Evolutionary conservation across 208 protist genomes (phyloP).

Genomic region (Blechomonas ayalai): DNA sequence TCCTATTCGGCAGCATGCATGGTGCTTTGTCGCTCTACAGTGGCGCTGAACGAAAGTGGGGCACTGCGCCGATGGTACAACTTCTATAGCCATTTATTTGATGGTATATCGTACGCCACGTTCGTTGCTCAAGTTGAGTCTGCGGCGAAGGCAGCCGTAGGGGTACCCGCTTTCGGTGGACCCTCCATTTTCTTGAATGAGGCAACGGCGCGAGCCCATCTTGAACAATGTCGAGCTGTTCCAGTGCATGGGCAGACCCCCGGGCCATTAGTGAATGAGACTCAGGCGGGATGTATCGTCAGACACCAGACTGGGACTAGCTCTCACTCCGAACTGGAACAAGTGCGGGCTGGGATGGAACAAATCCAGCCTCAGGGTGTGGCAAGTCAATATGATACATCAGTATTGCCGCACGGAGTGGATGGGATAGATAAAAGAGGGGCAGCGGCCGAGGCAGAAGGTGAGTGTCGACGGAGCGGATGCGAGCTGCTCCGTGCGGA

Average conservation of each 20-base stretch:
- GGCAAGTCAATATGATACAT: no score
- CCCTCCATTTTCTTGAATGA: constrained; percentile 39
- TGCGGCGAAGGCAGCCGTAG: constrained; percentile 1
- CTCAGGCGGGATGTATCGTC: no score
- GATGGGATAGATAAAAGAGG: no score
- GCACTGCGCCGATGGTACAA: constrained; percentile 42
- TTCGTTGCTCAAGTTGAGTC: constrained; percentile 33
- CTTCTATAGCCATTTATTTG: constrained; percentile 42
- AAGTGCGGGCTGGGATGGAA: no score
- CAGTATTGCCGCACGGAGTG: no score
- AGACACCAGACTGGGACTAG: no score
- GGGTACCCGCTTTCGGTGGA: background rate
- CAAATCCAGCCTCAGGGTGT: no score
- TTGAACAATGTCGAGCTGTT: no score
- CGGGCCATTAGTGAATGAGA: no score
- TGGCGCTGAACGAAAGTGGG: constrained; percentile 7
- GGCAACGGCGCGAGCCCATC: constrained; percentile 27
- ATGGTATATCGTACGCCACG: constrained; percentile 21
- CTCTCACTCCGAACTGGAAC: no score
- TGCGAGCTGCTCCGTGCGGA: background rate
- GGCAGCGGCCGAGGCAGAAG: constrained; percentile 6
- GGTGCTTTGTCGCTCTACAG: constrained; percentile 38
- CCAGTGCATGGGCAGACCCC: no score
- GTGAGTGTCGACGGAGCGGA: no score
- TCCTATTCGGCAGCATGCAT: constrained; percentile 41